Evolutionary conservation across 768 basidiomycete genomes (phyloP), one percentile per base, ranked within the genome.

Genomic region (Termitomyces sp.): DNA sequence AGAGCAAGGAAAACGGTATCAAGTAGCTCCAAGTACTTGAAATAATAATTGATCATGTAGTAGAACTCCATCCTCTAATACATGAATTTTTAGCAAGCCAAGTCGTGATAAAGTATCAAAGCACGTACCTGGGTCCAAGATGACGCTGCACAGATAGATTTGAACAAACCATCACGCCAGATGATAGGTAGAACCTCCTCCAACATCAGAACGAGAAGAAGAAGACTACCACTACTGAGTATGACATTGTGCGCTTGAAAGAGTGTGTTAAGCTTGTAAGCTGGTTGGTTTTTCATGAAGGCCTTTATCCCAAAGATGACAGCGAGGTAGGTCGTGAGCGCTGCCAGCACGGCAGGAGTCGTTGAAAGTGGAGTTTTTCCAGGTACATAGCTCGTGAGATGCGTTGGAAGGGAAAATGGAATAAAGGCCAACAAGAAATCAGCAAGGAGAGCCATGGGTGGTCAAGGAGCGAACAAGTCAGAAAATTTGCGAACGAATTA

Each of bases 1-100:
- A 98, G 77, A 10, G 91, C 92, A 64, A 99, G 85, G 82, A 98
- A 99, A 64, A 98, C 84, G 14, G 97, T 99, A 79, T 98, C 97
- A 63, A 96, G 72, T 60, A 98, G 85, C 76, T 99, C 97, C 63
- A 97, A 77, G 74, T 98, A 98, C 73, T 98, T 98, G 85, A 97
- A 93, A 76, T 88, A 95, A 78, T 98, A 99, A 79, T 99, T 99
- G 80, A 98, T 81, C 81, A 98, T 94, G 79, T 99, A 98, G 79
- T 92, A 98, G 69, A 95, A 89, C 77, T 98, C 91, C 72, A 98
- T 80, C 71, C 83, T 84, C 95, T 97, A n/a, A 14, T n/a, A 28
- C 23, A 68, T 9, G 28, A 28, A 7, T 32, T 14, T 38, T 32
- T 36, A 63, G 48, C 55, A 32, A 33, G 49, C 58, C 35, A 53